Conservation (phyloP, 805 yeast species). For the Saccharomyces kudriavzevii region DNA sequence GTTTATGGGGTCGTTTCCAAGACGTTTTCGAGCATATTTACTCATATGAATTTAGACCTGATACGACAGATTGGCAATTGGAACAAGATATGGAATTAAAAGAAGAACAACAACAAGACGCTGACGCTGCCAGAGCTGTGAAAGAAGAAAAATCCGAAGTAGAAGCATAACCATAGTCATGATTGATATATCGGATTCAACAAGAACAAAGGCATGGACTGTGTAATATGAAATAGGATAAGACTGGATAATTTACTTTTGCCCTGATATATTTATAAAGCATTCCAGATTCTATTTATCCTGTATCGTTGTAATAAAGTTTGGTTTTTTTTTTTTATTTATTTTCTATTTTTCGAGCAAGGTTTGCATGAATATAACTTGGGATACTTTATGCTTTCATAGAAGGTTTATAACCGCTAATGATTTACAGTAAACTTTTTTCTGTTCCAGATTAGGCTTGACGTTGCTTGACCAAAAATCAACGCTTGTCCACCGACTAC, state of each 20-base stretch:
- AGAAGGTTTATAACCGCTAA: no score
- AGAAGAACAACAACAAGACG: background rate
- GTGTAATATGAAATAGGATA: background rate
- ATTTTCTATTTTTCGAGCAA: no score
- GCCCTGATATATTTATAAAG: background rate
- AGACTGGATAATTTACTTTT: background rate
- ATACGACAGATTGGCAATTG: constrained; percentile 13
- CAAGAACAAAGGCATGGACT: background rate
- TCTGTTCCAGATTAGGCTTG: background rate
- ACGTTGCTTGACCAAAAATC: no score
- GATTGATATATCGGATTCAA: background rate
- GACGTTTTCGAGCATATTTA: constrained; percentile 17
- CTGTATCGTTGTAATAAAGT: background rate
- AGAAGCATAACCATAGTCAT: background rate
- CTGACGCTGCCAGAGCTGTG: background rate
- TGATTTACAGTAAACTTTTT: background rate
- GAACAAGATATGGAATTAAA: background rate
- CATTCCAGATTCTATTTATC: background rate
- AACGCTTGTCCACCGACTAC: no score
- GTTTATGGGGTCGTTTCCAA: constrained; percentile 19
- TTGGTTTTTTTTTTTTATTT: no score
- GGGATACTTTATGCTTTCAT: no score
- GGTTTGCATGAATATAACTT: no score
- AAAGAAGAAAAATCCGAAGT: background rate
- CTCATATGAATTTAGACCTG: constrained; percentile 15